A percentile compares a stretch with the other conserved stretches of the same genome.
Conservation (phyloP, 352 stramenopile species). For the Phytophthora pini region DNA sequence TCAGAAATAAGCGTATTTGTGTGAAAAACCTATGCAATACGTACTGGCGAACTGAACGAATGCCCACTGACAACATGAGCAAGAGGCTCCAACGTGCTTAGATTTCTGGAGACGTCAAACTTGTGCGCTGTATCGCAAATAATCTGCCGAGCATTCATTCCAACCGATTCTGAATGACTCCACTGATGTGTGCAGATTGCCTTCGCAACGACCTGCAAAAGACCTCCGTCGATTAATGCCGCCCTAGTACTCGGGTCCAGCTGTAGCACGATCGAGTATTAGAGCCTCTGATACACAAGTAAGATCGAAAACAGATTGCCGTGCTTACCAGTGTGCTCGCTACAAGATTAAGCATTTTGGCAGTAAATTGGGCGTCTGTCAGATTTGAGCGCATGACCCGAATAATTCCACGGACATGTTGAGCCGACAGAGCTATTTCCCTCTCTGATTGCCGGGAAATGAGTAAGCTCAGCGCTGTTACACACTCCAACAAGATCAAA, state of each 20-base stretch:
- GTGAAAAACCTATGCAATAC: not conserved
- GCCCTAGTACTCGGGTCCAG: conserved; percentile 22
- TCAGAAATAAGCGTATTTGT: not conserved
- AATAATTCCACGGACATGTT: conserved; percentile 35
- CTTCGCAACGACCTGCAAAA: conserved; percentile 34
- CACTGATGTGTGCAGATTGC: conserved; percentile 28
- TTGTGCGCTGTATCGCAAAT: conserved; percentile 32
- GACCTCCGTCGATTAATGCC: conserved; percentile 30
- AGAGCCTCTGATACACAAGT: not conserved
- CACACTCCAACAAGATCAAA: conserved; percentile 15
- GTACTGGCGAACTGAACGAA: conserved; percentile 24
- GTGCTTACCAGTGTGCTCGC: conserved; percentile 24
- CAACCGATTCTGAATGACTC: conserved; percentile 7
- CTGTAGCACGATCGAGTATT: conserved; percentile 9
- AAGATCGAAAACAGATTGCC: too few species aligned
- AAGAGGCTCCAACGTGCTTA: conserved; percentile 33
- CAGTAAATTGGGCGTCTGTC: conserved; percentile 16
- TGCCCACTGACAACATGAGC: conserved; percentile 10
- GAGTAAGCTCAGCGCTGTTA: conserved; percentile 14
- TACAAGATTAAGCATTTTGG: conserved; percentile 27
- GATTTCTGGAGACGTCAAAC: conserved; percentile 32
- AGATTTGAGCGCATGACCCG: conserved; percentile 34
- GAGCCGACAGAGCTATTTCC: conserved; percentile 13
- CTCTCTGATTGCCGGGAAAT: conserved; percentile 8
- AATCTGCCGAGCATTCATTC: conserved; percentile 24